Evolutionary conservation across 805 yeast genomes (phyloP).

Genomic region (Hanseniaspora valbyensis): DNA sequence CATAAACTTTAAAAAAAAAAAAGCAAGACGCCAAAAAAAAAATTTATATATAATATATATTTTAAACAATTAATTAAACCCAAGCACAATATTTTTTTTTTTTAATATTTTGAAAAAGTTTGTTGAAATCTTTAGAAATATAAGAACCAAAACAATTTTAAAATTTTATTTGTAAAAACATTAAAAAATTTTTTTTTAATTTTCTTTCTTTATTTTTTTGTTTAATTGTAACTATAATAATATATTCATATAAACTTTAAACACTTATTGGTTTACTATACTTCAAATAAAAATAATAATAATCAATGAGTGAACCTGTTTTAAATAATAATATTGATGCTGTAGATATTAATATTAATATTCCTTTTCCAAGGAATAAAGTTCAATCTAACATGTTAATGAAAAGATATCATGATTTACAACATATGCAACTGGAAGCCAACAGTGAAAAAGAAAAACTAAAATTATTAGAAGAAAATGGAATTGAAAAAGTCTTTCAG

Average conservation of each 20-base stretch:
- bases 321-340: background rate
- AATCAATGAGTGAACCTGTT: background rate
- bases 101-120: no score
- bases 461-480: conserved; percentile 31
- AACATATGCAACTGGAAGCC: background rate
- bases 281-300: no score
- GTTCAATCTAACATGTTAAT: background rate
- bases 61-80: no score
- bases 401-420: conserved; percentile 14
- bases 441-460: background rate
- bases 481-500: conserved; percentile 35
- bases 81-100: no score
- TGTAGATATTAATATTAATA: background rate
- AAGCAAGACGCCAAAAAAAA: background rate
- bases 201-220: no score
- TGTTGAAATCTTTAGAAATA: background rate
- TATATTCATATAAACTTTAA: no score
- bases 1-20: no score
- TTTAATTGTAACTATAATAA: no score
- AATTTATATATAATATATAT: no score
- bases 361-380: conserved; percentile 15
- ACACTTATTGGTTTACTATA: no score
- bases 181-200: no score
- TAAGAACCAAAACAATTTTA: background rate
- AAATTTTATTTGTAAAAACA: no score